Conservation (phyloP, 768 basidiomycete species). For the Fistulinella prunicolor region DNA sequence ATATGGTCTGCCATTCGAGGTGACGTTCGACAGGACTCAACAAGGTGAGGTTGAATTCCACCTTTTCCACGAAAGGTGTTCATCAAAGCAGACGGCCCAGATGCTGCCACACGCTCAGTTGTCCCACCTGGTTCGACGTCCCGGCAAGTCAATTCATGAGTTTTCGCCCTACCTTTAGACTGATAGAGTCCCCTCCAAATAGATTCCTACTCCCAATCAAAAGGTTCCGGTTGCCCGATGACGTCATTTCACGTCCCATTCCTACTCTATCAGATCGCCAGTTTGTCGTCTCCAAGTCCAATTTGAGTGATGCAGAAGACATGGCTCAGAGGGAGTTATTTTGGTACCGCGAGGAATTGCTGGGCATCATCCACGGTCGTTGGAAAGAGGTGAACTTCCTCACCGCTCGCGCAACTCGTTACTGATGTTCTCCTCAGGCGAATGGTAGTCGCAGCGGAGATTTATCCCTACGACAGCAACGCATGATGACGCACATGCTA, state of each 20-base stretch:
- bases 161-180: neutral
- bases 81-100: slow-evolving; percentile 37
- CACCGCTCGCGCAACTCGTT: neutral
- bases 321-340: slow-evolving; percentile 75
- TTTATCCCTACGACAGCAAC: slow-evolving; percentile 73
- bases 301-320: slow-evolving; percentile 56
- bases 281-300: slow-evolving; percentile 81
- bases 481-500: slow-evolving; percentile 77
- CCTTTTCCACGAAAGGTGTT: neutral
- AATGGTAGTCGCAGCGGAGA: slow-evolving; percentile 75
- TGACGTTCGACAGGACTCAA: slow-evolving; percentile 67
- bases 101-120: slow-evolving; percentile 47
- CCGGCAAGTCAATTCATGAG: slow-evolving; percentile 46
- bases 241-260: slow-evolving; percentile 61
- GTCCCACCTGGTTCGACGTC: slow-evolving; percentile 89
- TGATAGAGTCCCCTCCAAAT: slow-evolving; percentile 4
- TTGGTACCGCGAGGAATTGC: slow-evolving; percentile 92
- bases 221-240: slow-evolving; percentile 61
- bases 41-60: slow-evolving; percentile 43
- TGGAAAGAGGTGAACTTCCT: slow-evolving; percentile 77
- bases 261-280: slow-evolving; percentile 87
- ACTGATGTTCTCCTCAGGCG: slow-evolving; percentile 45
- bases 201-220: slow-evolving; percentile 72
- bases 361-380: slow-evolving; percentile 60
- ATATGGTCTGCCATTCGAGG: slow-evolving; percentile 89